Percentiles rank a stretch among this genome's conserved stretches.
These are phyloP conservation scores for Oryza coarctata DNA, from an alignment of 176 grass and related monocot species.

Conservation along the genomic window DNA sequence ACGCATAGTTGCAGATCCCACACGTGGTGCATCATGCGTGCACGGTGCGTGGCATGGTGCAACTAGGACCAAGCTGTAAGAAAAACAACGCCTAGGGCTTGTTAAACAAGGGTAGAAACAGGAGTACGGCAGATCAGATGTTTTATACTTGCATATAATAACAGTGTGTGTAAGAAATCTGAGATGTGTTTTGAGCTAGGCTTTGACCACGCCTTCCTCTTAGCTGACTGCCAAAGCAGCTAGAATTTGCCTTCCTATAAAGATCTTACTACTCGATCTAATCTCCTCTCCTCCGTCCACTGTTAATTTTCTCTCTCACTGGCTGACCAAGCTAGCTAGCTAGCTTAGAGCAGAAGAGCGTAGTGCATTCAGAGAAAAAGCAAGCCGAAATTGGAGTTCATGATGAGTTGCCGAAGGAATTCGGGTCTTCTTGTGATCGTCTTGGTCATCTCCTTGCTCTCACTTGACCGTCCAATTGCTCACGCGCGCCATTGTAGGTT, in stretches of 20 bases:
- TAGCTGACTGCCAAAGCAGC: background rate
- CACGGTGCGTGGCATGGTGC: slow-evolving; percentile 25
- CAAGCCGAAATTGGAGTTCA: background rate
- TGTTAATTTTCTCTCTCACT: background rate
- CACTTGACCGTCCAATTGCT: slow-evolving; percentile 4
- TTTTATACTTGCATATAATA: slow-evolving; percentile 17
- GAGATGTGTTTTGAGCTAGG: background rate
- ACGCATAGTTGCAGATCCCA: slow-evolving; percentile 16
- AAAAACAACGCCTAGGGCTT: slow-evolving; percentile 23
- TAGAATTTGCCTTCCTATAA: background rate
- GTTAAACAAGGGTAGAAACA: slow-evolving; percentile 16
- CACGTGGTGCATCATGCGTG: slow-evolving; percentile 34
- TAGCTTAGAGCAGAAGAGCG: background rate
- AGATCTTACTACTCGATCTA: background rate
- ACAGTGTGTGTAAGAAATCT: slow-evolving; percentile 36
- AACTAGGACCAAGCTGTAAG: background rate
- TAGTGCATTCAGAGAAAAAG: background rate
- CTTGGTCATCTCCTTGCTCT: slow-evolving; percentile 31
- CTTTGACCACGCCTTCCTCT: slow-evolving; percentile 27
- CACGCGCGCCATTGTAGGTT: slow-evolving; percentile 37
- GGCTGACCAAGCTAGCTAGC: background rate
- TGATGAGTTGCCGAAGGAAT: slow-evolving; percentile 31
- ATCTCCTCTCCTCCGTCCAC: background rate
- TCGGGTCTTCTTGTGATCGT: background rate
- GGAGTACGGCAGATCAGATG: slow-evolving; percentile 37